Conservation (phyloP, 108 stramenopile species). For the Parmales sp. region DNA sequence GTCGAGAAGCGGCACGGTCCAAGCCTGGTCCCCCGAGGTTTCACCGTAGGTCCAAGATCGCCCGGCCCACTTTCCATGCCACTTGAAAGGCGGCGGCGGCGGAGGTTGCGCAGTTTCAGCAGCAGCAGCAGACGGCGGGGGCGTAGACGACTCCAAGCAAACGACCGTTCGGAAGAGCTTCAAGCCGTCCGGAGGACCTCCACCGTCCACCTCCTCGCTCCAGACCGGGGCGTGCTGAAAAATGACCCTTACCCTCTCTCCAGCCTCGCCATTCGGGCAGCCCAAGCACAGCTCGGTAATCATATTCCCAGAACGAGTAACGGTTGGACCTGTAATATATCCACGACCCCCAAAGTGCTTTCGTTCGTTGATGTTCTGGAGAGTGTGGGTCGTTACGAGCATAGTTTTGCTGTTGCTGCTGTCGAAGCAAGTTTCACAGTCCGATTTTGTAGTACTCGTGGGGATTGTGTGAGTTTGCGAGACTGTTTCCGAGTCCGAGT, state of each 20-base stretch:
- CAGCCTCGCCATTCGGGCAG: slow-evolving; percentile 62
- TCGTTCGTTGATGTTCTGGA: slow-evolving; percentile 27
- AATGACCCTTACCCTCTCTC: slow-evolving; percentile 59
- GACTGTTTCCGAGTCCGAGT: slow-evolving; percentile 21
- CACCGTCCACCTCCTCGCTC: slow-evolving; percentile 61
- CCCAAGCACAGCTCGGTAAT: slow-evolving; percentile 59
- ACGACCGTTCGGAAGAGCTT: slow-evolving; percentile 62
- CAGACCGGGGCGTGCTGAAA: slow-evolving; percentile 80
- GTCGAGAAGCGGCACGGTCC: slow-evolving; percentile 60
- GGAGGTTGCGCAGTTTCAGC: slow-evolving; percentile 47
- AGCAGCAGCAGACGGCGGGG: slow-evolving; percentile 48
- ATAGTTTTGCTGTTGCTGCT: slow-evolving; percentile 47
- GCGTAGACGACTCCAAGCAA: slow-evolving; percentile 50
- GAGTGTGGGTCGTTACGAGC: slow-evolving; percentile 53
- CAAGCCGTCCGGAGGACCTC: slow-evolving; percentile 62
- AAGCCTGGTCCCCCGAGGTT: slow-evolving; percentile 61
- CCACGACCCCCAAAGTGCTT: slow-evolving; percentile 37
- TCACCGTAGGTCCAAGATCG: slow-evolving; percentile 75
- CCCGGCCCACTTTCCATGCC: slow-evolving; percentile 69
- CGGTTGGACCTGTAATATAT: slow-evolving; percentile 57
- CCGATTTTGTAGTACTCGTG: slow-evolving; percentile 51
- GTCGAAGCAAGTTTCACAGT: slow-evolving; percentile 66
- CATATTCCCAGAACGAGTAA: slow-evolving; percentile 55
- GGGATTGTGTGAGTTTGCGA: slow-evolving; percentile 59
- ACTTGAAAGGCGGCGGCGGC: slow-evolving; percentile 61